Evolutionary conservation across 306 rosid genomes (phyloP).

Genomic region (Lathyrus tuberosus): DNA sequence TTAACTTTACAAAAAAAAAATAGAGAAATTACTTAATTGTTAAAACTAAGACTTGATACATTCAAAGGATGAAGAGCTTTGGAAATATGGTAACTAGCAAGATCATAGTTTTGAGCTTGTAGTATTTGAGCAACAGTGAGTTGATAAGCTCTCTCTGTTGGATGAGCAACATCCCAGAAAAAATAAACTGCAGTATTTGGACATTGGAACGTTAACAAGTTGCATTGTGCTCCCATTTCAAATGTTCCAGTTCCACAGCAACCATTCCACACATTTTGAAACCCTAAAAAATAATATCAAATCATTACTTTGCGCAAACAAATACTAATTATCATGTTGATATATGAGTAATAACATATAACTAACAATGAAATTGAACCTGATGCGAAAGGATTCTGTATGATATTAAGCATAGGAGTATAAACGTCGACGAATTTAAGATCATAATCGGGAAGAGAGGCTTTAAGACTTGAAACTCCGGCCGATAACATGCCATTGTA

Average conservation of each 20-base stretch:
- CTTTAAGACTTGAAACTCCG: neutral
- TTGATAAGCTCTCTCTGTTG: slow-evolving; percentile 43
- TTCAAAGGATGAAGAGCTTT: slow-evolving; percentile 6
- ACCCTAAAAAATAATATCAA: slow-evolving; percentile 41
- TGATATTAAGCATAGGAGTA: slow-evolving; percentile 33
- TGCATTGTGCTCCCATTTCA: slow-evolving; percentile 32
- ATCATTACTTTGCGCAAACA: neutral
- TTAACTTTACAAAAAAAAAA: neutral
- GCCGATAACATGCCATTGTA: slow-evolving; percentile 37
- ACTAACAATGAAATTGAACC: neutral
- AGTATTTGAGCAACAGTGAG: slow-evolving; percentile 16
- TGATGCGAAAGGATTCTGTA: slow-evolving; percentile 28
- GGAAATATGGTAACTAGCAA: neutral
- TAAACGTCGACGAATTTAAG: slow-evolving; percentile 44
- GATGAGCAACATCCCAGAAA: slow-evolving; percentile 58
- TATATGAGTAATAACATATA: neutral
- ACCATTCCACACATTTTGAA: neutral
- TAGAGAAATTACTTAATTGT: neutral
- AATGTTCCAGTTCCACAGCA: slow-evolving; percentile 49
- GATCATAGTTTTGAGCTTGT: neutral
- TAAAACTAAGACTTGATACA: neutral
- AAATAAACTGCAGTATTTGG: neutral
- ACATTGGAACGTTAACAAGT: neutral
- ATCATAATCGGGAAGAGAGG: neutral
- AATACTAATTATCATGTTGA: neutral